Conservation (phyloP, 2,329 filamentous ascomycete species). For the Venturia asperata region DNA sequence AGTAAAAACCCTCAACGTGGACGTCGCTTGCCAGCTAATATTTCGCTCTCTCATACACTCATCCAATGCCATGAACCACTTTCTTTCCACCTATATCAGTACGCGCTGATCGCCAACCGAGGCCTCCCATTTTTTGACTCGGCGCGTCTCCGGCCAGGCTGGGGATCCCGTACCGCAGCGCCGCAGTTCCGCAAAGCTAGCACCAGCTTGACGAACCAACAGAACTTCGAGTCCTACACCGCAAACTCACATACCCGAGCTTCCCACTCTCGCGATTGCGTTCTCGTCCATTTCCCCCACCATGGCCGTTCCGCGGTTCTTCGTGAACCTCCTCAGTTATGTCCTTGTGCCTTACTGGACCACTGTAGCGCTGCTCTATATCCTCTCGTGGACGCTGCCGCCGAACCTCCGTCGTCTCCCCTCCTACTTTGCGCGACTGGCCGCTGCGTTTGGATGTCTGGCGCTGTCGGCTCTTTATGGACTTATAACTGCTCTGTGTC, state of each 20-base stretch:
- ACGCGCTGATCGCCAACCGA: slow-evolving; percentile 2
- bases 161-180: neutral
- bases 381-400: slow-evolving; percentile 10
- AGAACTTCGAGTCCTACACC: neutral
- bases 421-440: slow-evolving; percentile 19
- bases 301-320: slow-evolving; percentile 6
- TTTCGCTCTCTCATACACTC: neutral
- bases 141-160: neutral
- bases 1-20: slow-evolving; percentile 5
- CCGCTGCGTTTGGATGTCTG: slow-evolving; percentile 17
- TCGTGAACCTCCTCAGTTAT: slow-evolving; percentile 9
- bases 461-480: slow-evolving; percentile 18
- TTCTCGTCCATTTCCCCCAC: neutral
- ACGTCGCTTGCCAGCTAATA: neutral
- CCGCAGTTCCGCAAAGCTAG: neutral
- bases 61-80: neutral
- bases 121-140: neutral
- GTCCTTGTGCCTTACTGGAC: slow-evolving; percentile 4
- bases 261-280: neutral
- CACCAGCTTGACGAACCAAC: slow-evolving; percentile 5
- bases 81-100: neutral
- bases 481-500: slow-evolving; percentile 2
- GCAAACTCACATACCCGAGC: neutral
- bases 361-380: slow-evolving; percentile 9
- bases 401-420: slow-evolving; percentile 3